Percentiles rank a stretch among this genome's conserved stretches.
Evolutionary conservation across 306 rosid genomes (phyloP).

Genomic region (Cicer cuneatum): DNA sequence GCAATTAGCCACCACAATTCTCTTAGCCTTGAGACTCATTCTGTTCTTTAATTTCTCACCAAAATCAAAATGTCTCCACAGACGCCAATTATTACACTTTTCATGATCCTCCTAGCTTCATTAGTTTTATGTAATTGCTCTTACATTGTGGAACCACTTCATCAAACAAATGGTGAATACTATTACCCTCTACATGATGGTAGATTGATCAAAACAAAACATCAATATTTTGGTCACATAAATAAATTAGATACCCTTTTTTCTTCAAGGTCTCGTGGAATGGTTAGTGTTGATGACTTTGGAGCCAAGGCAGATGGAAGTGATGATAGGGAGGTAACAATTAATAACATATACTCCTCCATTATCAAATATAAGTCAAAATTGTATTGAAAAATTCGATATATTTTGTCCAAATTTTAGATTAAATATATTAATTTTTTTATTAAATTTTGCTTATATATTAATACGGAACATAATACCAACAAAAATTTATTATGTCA

Average conservation of each 20-base stretch:
- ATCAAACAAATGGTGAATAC: slow-evolving; percentile 25
- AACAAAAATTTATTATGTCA: not conserved
- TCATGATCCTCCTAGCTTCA: slow-evolving; percentile 33
- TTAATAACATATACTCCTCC: not conserved
- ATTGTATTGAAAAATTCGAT: too few relatives aligned
- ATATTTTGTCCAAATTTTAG: too few relatives aligned
- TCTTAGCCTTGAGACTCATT: not conserved
- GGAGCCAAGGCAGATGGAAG: slow-evolving; percentile 73
- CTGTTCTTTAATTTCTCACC: slow-evolving; percentile 5
- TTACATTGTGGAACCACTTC: slow-evolving; percentile 35
- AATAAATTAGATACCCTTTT: not conserved
- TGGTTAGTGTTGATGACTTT: slow-evolving; percentile 63
- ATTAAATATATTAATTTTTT: too few relatives aligned
- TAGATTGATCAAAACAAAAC: slow-evolving; percentile 53
- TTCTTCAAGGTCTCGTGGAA: slow-evolving; percentile 30
- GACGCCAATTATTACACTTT: slow-evolving; percentile 34
- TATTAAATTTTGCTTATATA: too few relatives aligned
- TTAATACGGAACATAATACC: too few relatives aligned
- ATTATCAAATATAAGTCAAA: too few relatives aligned
- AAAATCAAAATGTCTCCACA: slow-evolving; percentile 44
- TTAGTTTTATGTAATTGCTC: slow-evolving; percentile 44
- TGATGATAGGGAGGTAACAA: slow-evolving; percentile 64
- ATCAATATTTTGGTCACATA: slow-evolving; percentile 43
- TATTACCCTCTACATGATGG: slow-evolving; percentile 33
- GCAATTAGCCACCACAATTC: slow-evolving; percentile 29